Evolutionary conservation across 1,284 basidiomycete genomes (phyloP), one percentile per base, ranked within the genome.

Genomic region (Rugiboletus extremiorientalis): DNA sequence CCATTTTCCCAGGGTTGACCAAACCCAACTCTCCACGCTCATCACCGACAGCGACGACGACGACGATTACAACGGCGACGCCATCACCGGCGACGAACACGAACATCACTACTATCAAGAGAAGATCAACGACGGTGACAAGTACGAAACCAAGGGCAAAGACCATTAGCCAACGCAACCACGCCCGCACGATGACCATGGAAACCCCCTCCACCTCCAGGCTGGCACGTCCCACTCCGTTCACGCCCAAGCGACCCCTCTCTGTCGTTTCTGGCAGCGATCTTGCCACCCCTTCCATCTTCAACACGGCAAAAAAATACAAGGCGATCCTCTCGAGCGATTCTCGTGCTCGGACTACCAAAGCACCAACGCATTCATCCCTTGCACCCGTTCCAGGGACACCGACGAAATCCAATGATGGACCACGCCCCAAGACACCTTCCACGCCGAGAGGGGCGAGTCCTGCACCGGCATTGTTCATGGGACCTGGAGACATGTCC

Each of bases 271-370:
- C 70, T 10, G 65, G 57, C 11, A 54, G 33, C 31, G 70, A 72
- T 34, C 50, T 65, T 18, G n/a, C 55, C 33, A 77, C 80, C 4
- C 71, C 79, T 6, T 77, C 72, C 54, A 58, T 83, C 20, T 77
- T 85, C 33, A 66, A 74, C 51, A 81, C 81, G 2, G 76, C 82
- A 63, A 89, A 84, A 77, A 86, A 85, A 66, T 86, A 86, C 74
- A 89, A 85, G 64, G 83, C 88, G 0, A 64, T 83, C 1, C 70
- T 89, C 27, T 86, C 87, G 1, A 66, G 77, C 14, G 88, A 89
- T 66, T 81, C 84, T 11, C 78, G 82, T 20, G 60, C 77, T 12
- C 79, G 83, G 44, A 72, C 66, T 56, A 62, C 68, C 27, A 64
- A 69, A 40, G 65, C 65, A 23, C 63, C 76, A 5, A 76, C 72